These are phyloP conservation scores for Chaetomium sp. DNA, from an alignment of 2,329 filamentous ascomycete species.

Conservation along the genomic window DNA sequence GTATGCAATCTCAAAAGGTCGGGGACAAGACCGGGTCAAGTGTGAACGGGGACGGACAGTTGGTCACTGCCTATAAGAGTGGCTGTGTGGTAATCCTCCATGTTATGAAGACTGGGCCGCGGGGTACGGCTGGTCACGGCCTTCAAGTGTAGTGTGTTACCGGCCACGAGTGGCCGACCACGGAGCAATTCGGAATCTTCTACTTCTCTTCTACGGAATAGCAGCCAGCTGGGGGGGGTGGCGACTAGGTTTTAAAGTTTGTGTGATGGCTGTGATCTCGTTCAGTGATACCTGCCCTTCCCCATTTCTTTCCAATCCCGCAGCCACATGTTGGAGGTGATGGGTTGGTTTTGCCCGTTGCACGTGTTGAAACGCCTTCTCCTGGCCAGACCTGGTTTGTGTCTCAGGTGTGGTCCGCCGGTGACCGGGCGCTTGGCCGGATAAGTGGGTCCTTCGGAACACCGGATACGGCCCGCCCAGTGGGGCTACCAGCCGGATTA, in stretches of 20 bases:
- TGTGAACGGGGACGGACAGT: background rate
- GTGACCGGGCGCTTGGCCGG: conserved; percentile 7
- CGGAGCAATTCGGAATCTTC: background rate
- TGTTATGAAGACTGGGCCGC: background rate
- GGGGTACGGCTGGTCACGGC: background rate
- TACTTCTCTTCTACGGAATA: background rate
- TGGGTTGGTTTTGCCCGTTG: background rate
- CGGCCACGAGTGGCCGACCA: background rate
- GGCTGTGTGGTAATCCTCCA: conserved; percentile 7
- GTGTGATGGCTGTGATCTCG: conserved; percentile 1
- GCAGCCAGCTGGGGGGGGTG: background rate
- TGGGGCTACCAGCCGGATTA: background rate
- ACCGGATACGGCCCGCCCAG: conserved; percentile 3
- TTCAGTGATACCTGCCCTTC: background rate
- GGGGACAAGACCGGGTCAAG: background rate
- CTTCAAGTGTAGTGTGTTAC: background rate
- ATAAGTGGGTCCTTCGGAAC: background rate
- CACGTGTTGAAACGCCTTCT: conserved; percentile 3
- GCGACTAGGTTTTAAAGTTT: background rate
- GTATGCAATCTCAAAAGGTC: background rate
- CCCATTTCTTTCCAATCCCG: background rate
- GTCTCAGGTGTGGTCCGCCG: conserved; percentile 1
- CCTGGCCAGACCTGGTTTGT: background rate
- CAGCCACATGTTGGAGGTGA: background rate
- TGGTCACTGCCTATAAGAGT: background rate